Evolutionary conservation across 257 asterid genomes (phyloP).

Genomic region (Marsdenia floribunda): DNA sequence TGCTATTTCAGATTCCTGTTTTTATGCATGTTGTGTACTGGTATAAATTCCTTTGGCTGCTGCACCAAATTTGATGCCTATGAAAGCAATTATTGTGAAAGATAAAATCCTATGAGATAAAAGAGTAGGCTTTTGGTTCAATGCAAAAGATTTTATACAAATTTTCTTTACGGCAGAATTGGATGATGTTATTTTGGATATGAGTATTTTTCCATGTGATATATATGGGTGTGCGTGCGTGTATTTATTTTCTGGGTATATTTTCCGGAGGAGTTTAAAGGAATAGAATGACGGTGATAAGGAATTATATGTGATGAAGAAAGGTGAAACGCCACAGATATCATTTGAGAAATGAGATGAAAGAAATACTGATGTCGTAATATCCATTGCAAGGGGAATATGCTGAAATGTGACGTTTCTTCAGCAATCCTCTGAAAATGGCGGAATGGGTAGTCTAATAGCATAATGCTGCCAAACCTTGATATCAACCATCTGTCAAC

Average conservation of each 20-base stretch:
- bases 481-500: no score
- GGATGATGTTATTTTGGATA: no score
- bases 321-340: neutral
- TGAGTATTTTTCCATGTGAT: neutral
- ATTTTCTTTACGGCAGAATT: no score
- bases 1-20: neutral
- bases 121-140: neutral
- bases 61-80: neutral
- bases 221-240: no score
- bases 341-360: neutral
- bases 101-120: neutral
- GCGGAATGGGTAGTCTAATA: neutral
- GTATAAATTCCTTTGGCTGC: constrained; percentile 1
- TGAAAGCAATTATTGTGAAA: neutral
- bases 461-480: no score
- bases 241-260: neutral
- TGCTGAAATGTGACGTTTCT: neutral
- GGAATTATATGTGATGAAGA: neutral
- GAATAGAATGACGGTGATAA: neutral
- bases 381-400: neutral
- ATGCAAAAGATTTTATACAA: no score
- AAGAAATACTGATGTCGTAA: neutral
- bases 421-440: neutral
- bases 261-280: neutral
- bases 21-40: neutral